A percentile compares a stretch with the other conserved stretches of the same genome.
Evolutionary conservation across 2,329 filamentous ascomycete genomes (phyloP).

Genomic region (Monosporascus sp.): DNA sequence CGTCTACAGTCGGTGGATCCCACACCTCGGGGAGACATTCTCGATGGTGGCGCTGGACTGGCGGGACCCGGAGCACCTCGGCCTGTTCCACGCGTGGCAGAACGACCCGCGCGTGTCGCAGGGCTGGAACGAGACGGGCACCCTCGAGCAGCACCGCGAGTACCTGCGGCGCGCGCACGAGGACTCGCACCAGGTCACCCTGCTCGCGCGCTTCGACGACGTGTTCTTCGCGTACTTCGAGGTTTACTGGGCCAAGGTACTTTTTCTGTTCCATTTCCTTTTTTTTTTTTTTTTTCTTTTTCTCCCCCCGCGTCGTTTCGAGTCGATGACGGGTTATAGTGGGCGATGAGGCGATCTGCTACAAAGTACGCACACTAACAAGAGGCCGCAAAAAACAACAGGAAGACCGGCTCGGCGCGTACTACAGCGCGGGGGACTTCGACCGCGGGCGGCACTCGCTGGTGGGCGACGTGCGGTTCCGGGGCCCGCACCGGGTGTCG

Average conservation of each 20-base stretch:
- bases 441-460: slow-evolving; percentile 56
- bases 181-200: slow-evolving; percentile 66
- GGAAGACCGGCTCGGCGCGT: slow-evolving; percentile 53
- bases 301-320: too few species aligned
- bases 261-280: slow-evolving; percentile 7
- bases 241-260: slow-evolving; percentile 67
- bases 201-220: slow-evolving; percentile 69
- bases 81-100: slow-evolving; percentile 74
- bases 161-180: slow-evolving; percentile 65
- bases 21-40: slow-evolving; percentile 70
- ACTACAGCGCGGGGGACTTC: slow-evolving; percentile 51
- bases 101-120: slow-evolving; percentile 77
- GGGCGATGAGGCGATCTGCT: too few species aligned
- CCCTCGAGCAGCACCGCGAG: slow-evolving; percentile 66
- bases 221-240: slow-evolving; percentile 73
- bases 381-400: slow-evolving; percentile 14
- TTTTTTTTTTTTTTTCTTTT: neutral
- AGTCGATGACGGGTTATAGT: too few species aligned
- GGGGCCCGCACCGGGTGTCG: slow-evolving; percentile 55
- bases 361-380: too few species aligned
- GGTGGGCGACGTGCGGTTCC: slow-evolving; percentile 55
- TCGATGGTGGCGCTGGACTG: slow-evolving; percentile 73
- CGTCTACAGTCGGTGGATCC: slow-evolving; percentile 75
- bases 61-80: slow-evolving; percentile 57
- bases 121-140: slow-evolving; percentile 77